These are phyloP conservation scores for Clarkia xantiana DNA, from an alignment of 345 rosid genomes.

Conservation along the genomic window DNA sequence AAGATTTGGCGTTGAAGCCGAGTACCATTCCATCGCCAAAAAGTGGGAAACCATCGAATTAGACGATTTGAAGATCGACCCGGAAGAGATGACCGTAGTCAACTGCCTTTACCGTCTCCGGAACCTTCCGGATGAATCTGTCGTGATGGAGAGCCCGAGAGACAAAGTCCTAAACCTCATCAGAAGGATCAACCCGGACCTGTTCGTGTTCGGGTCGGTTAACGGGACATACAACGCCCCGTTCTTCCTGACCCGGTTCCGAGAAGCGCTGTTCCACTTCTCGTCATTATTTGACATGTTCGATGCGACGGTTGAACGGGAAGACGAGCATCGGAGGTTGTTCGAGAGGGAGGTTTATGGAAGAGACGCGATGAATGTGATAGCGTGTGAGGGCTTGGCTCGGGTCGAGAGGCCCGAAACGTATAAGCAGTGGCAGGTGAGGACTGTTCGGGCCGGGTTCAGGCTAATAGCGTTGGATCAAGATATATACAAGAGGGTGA, in stretches of 20 bases:
- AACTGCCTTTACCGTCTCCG: constrained; percentile 39
- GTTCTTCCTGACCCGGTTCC: constrained; percentile 48
- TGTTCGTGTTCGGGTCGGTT: constrained; percentile 44
- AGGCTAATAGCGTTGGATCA: constrained; percentile 36
- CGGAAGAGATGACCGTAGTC: constrained; percentile 43
- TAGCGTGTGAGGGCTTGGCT: constrained; percentile 60
- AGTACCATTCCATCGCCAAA: constrained; percentile 43
- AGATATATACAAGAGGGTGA: constrained; percentile 33
- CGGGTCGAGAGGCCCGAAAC: constrained; percentile 68
- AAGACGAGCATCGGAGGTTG: constrained; percentile 37
- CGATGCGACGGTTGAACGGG: constrained; percentile 28
- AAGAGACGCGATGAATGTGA: constrained; percentile 46
- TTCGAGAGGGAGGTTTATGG: constrained; percentile 46
- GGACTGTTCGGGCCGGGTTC: constrained; percentile 46
- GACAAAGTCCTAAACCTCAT: constrained; percentile 47
- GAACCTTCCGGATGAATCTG: constrained; percentile 57
- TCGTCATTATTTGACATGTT: constrained; percentile 56
- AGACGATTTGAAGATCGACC: constrained; percentile 44
- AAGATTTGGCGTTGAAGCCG: constrained; percentile 43
- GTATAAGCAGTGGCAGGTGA: constrained; percentile 51
- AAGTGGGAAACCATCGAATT: constrained; percentile 63
- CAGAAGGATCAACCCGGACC: constrained; percentile 39
- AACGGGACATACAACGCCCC: constrained; percentile 64
- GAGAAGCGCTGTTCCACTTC: constrained; percentile 58
- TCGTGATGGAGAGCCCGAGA: constrained; percentile 34